These are phyloP conservation scores for Kalmusia sp. DNA, from an alignment of 2,329 filamentous ascomycete genomes.

Conservation along the genomic window DNA sequence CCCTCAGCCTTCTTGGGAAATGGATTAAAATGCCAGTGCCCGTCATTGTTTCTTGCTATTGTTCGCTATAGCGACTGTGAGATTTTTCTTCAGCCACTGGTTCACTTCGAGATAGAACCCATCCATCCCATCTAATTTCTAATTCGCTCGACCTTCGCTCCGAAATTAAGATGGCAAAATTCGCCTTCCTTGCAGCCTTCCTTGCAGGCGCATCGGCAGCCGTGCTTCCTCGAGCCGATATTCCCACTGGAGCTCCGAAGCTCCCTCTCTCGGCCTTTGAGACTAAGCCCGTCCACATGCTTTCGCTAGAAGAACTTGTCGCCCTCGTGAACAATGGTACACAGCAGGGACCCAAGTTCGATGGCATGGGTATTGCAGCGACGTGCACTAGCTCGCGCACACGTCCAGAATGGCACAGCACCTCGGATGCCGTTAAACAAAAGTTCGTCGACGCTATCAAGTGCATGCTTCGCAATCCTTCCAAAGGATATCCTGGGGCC, in stretches of 20 bases:
- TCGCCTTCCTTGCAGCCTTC: not conserved
- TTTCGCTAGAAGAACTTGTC: not conserved
- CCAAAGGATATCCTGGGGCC: conserved; percentile 35
- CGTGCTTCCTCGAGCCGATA: not conserved
- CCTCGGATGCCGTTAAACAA: conserved; percentile 27
- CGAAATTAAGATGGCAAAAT: not conserved
- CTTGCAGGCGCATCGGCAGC: not conserved
- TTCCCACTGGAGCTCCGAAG: not conserved
- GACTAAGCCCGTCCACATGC: not conserved
- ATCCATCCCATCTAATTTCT: not conserved
- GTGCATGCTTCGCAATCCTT: conserved; percentile 30
- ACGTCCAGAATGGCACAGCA: conserved; percentile 41
- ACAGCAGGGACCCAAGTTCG: not conserved
- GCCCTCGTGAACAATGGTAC: not conserved
- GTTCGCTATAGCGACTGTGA: not conserved
- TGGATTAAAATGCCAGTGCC: not conserved
- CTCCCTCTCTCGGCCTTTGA: conserved; percentile 6
- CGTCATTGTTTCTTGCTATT: not conserved
- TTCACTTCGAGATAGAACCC: not conserved
- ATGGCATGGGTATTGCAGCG: conserved; percentile 1
- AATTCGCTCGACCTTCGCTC: not conserved
- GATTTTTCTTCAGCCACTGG: not conserved
- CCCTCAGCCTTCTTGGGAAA: not conserved
- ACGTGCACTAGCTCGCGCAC: conserved; percentile 36
- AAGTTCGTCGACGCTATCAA: conserved; percentile 36